Conservation (phyloP, 257 asterid genomes). For the Nicotiana sylvestris region DNA sequence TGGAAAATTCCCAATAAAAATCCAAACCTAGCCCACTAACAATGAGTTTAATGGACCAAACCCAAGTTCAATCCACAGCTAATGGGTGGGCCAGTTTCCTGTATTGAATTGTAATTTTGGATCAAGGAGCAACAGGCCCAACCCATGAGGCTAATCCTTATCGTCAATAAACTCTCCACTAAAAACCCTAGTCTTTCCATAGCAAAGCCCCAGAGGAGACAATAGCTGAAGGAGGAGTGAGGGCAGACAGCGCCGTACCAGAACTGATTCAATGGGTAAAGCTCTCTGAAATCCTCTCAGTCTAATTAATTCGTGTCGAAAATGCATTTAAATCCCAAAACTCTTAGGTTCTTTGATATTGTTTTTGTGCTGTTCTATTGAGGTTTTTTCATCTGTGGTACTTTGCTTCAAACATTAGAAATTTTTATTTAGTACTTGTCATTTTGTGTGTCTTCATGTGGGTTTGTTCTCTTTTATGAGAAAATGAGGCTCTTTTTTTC, state of each 20-base stretch:
- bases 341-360: not conserved
- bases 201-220: not conserved
- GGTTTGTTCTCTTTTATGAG: too few species aligned
- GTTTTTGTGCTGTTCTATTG: not conserved
- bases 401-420: too few species aligned
- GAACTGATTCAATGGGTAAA: not conserved
- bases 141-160: too few species aligned
- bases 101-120: not conserved
- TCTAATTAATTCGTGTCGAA: not conserved
- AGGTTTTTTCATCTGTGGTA: not conserved
- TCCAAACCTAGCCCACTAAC: too few species aligned
- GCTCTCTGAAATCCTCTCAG: not conserved
- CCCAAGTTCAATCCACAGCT: too few species aligned
- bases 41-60: too few species aligned
- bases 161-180: not conserved
- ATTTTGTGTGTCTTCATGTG: too few species aligned
- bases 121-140: not conserved
- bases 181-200: not conserved
- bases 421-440: too few species aligned
- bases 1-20: too few species aligned
- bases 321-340: not conserved
- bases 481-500: not conserved
- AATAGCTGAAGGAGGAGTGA: not conserved
- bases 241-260: not conserved
- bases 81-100: not conserved